phyloP scores from a whole-genome alignment of 371 early-diverging fungal genomes.

The Mortierella sp. region DNA sequence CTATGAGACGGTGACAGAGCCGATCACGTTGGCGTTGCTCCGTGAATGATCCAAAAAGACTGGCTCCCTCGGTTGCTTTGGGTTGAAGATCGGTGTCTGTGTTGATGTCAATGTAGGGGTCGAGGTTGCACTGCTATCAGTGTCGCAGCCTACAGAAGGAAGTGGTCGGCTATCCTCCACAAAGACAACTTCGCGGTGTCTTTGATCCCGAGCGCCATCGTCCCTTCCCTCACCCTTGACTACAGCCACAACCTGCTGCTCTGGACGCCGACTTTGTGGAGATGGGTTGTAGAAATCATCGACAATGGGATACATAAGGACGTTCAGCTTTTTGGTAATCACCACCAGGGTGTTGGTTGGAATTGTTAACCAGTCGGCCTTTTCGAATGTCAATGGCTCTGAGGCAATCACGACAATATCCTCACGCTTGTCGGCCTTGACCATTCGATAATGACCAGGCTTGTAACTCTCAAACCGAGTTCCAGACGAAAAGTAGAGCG shows the following conservation, averaged over 20 bases:
- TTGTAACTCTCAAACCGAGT: constrained; percentile 73
- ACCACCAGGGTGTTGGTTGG: constrained; percentile 86
- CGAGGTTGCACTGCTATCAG: background rate
- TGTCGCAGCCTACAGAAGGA: background rate
- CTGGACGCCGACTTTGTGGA: constrained; percentile 19
- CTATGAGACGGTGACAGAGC: background rate
- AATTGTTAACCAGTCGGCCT: constrained; percentile 87
- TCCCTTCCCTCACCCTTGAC: constrained; percentile 41
- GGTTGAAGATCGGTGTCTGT: background rate
- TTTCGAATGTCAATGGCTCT: constrained; percentile 87
- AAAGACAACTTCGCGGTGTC: constrained; percentile 46
- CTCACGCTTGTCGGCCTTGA: constrained; percentile 85
- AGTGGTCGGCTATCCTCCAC: constrained; percentile 28
- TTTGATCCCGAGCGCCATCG: constrained; percentile 47
- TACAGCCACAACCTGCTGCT: constrained; percentile 33
- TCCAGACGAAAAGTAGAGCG: constrained; percentile 84
- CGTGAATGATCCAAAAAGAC: background rate
- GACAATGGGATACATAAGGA: constrained; percentile 81
- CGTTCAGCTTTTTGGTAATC: constrained; percentile 83
- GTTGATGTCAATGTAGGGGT: background rate
- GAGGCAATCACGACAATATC: constrained; percentile 88
- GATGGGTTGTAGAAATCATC: constrained; percentile 70
- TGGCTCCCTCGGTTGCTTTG: background rate
- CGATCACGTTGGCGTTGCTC: background rate
- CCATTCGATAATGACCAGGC: constrained; percentile 84